Evolutionary conservation across 495 filamentous ascomycete genomes (phyloP), one percentile per base, ranked within the genome.

Genomic region (Cercophora scortea): DNA sequence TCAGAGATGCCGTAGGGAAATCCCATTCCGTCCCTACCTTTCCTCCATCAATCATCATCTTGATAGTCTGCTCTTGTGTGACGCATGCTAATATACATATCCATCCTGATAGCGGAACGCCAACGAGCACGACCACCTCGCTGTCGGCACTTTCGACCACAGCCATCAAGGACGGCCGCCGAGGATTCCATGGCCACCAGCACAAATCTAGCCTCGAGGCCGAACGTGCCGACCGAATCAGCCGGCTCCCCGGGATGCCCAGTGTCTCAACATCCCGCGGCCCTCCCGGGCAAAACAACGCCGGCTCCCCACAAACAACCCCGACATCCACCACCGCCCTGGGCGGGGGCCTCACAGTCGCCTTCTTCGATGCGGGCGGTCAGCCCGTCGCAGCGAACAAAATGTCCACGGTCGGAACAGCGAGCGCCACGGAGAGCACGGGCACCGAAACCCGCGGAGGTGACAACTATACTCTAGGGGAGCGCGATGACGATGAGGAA

Each of bases 221-320:
- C 49, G 90, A 96, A 68, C 89, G 90, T 58, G 90, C 89, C 47
- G 90, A 95, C 69, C 89, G 90, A 59, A 95, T 96, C 63, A 93
- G 89, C 36, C 88, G 90, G 25, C 81, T 96, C 13, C 86, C 90
- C 8, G 90, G 90, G 40, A 76, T 96, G 35, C 89, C 91, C 61
- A 81, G 86, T 17, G 84, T 95, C 19, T 79, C 85, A 8, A 83
- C 85, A 12, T 76, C 81, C 10, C 85, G 87, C 32, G 67, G 73
- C 11, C 56, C 76, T 61, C 50, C 47, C 34, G 25, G 13, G 10
- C 51, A 58, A 44, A 53, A 60, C 18, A 57, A 57, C 38, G 51
- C 55, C 25, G 47, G 51, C 47, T 58, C 60, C n/a, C 55, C 56
- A 2, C 66, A 70, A 18, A 61, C 61, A 8, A 61, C 63, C 0